Conservation (phyloP, 345 rosid species). For the Eucalyptus sp. region DNA sequence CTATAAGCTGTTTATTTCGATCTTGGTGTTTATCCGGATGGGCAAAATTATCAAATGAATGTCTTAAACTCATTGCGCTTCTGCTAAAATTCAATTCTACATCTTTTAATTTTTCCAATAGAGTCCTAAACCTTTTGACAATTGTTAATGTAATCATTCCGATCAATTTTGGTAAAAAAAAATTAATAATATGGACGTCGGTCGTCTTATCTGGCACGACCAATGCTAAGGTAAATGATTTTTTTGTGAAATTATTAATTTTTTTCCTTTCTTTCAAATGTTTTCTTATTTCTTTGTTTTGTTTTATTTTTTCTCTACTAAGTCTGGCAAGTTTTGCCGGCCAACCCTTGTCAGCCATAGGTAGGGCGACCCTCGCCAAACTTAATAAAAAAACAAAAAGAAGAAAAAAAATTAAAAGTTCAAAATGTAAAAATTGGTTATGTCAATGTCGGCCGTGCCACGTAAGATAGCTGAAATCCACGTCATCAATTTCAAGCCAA, state of each 20-base stretch:
- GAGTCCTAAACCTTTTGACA: not conserved
- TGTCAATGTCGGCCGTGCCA: fast-evolving
- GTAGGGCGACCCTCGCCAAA: fast-evolving
- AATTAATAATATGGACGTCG: fast-evolving
- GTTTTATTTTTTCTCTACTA: not conserved
- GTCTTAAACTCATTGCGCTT: not conserved
- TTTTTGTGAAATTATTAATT: too few relatives aligned
- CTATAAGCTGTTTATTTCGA: not conserved
- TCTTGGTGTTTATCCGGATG: not conserved
- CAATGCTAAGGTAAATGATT: too few relatives aligned
- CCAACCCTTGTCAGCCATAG: not conserved
- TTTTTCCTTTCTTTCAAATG: fast-evolving
- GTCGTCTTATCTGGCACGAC: fast-evolving
- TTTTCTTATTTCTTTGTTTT: too few relatives aligned
- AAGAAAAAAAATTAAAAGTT: too few relatives aligned
- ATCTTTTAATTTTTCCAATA: too few relatives aligned
- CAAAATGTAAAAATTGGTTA: fast-evolving
- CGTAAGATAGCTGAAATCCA: fast-evolving
- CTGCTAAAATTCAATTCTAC: too few relatives aligned
- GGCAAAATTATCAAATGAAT: not conserved
- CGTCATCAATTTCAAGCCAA: too few relatives aligned
- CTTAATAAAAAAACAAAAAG: too few relatives aligned
- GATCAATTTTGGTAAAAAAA: too few relatives aligned
- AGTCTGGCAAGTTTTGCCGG: fast-evolving
- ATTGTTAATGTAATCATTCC: not conserved